Evolutionary conservation across 2,329 filamentous ascomycete genomes (phyloP).

Genomic region (Epichloe brachyelytri): DNA sequence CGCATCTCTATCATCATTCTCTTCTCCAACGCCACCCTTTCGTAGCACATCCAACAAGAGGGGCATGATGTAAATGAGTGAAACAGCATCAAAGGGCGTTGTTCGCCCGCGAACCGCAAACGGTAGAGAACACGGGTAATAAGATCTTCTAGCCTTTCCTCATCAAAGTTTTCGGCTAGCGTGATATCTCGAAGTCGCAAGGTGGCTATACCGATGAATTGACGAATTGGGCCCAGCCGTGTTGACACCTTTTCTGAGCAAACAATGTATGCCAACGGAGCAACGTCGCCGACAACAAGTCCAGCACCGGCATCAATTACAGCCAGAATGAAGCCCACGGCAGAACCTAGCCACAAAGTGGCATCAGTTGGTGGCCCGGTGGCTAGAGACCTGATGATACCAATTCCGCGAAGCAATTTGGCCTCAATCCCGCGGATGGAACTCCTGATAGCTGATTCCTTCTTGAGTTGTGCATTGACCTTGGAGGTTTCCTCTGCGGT

Average conservation of each 20-base stretch:
- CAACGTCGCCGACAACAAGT: constrained; percentile 66
- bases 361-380: constrained; percentile 83
- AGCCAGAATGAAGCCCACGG: constrained; percentile 59
- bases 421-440: constrained; percentile 58
- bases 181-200: constrained; percentile 66
- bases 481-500: constrained; percentile 81
- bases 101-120: constrained; percentile 78
- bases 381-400: constrained; percentile 71
- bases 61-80: constrained; percentile 76
- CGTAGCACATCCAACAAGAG: constrained; percentile 67
- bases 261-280: constrained; percentile 65
- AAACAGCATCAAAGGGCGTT: constrained; percentile 82
- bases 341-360: constrained; percentile 74
- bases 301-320: constrained; percentile 70
- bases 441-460: constrained; percentile 67
- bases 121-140: constrained; percentile 84
- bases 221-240: constrained; percentile 62
- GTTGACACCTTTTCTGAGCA: constrained; percentile 63
- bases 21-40: constrained; percentile 62
- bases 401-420: constrained; percentile 68
- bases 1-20: constrained; percentile 69
- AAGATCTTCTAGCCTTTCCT: constrained; percentile 73
- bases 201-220: constrained; percentile 79
- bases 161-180: constrained; percentile 56
- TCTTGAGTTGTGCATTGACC: constrained; percentile 79